phyloP scores from a whole-genome alignment of 2,329 filamentous ascomycete genomes.

The Fusarium hostae region DNA sequence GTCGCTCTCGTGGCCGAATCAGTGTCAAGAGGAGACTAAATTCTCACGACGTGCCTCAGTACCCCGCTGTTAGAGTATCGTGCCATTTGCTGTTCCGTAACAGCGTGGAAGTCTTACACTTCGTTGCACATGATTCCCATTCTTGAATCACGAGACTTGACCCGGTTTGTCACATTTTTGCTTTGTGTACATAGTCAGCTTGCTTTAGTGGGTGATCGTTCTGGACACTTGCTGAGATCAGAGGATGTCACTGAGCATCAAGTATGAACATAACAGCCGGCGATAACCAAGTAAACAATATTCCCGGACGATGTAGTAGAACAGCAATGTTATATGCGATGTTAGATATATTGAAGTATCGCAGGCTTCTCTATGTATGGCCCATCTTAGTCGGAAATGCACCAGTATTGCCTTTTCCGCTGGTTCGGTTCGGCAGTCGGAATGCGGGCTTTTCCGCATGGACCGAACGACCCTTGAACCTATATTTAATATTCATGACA shows the following conservation, averaged over 20 bases:
- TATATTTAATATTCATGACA: background rate
- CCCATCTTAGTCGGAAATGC: background rate
- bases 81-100: background rate
- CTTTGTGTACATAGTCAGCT: no score
- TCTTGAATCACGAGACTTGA: no score
- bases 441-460: background rate
- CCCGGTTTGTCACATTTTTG: no score
- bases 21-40: background rate
- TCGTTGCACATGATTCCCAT: background rate
- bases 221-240: no score
- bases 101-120: accelerated
- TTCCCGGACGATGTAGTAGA: no score
- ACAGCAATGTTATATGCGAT: background rate
- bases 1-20: background rate
- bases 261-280: background rate
- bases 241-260: background rate
- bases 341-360: no score
- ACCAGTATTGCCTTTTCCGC: background rate
- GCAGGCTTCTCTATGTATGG: background rate
- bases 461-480: background rate
- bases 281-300: background rate
- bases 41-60: background rate
- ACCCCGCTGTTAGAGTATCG: background rate
- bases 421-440: background rate
- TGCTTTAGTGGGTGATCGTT: background rate